Evolutionary conservation across 768 basidiomycete species (phyloP).

Genomic region (Suillus brevipes): DNA sequence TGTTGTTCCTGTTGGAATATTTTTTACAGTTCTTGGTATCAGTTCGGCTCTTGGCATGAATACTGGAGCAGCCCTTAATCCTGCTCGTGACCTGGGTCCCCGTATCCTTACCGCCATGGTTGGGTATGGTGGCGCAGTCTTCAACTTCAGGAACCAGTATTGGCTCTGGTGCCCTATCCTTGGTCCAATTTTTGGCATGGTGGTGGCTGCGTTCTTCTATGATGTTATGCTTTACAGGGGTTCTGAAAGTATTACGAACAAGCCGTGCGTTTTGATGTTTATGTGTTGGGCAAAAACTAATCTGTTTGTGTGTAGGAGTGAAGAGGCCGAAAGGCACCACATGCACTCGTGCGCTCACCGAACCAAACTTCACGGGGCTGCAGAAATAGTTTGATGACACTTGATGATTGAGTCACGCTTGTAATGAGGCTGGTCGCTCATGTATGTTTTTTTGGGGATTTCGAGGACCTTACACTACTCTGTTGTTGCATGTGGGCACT

Average conservation of each 20-base stretch:
- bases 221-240: conserved; percentile 54
- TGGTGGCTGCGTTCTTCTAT: conserved; percentile 51
- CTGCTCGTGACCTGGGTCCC: conserved; percentile 65
- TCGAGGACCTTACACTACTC: background rate
- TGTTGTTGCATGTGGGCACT: background rate
- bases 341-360: conserved; percentile 5
- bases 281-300: background rate
- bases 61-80: conserved; percentile 61
- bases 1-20: conserved; percentile 51
- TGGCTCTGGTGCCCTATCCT: conserved; percentile 66
- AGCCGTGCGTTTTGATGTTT: conserved; percentile 34
- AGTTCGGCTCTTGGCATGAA: conserved; percentile 54
- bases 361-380: conserved; percentile 5
- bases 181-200: conserved; percentile 52
- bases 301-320: conserved; percentile 5
- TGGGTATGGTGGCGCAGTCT: conserved; percentile 48
- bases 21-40: conserved; percentile 53
- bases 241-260: conserved; percentile 48
- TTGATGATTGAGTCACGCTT: background rate
- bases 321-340: conserved; percentile 7
- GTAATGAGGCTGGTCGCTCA: background rate
- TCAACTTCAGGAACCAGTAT: conserved; percentile 46
- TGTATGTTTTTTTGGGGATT: background rate
- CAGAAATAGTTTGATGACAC: conserved; percentile 2
- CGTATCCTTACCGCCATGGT: conserved; percentile 62